phyloP scores from a whole-genome alignment of 768 basidiomycete genomes.

The Tricholoma sp. region DNA sequence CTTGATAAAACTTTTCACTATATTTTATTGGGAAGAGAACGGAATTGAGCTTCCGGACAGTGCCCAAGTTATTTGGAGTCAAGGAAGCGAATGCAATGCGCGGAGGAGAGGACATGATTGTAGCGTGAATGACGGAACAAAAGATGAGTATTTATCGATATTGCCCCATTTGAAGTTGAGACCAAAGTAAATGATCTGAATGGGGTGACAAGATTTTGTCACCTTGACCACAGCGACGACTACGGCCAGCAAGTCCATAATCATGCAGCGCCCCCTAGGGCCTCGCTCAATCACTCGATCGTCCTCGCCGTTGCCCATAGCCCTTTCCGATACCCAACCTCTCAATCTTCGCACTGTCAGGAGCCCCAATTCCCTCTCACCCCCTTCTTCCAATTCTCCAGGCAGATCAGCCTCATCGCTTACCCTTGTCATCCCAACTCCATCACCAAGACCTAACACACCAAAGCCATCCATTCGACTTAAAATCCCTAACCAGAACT shows the following conservation, averaged over 20 bases:
- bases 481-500: conserved; percentile 21
- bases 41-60: conserved; percentile 61
- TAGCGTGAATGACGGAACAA: not conserved
- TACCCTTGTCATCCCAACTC: conserved; percentile 23
- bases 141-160: too few species aligned
- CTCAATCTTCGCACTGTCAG: conserved; percentile 17
- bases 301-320: conserved; percentile 25
- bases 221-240: conserved; percentile 22
- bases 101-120: conserved; percentile 13
- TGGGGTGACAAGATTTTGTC: conserved; percentile 13
- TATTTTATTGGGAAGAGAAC: conserved; percentile 90
- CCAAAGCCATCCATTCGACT: conserved; percentile 27
- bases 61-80: conserved; percentile 80
- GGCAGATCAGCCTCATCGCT: conserved; percentile 25
- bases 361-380: conserved; percentile 16
- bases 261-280: conserved; percentile 40
- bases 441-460: conserved; percentile 19
- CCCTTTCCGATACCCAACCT: conserved; percentile 23
- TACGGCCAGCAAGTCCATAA: conserved; percentile 20
- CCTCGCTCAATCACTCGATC: conserved; percentile 42
- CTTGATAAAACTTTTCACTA: conserved; percentile 82
- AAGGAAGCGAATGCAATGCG: conserved; percentile 70
- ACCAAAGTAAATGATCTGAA: conserved; percentile 23
- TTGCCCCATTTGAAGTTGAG: conserved; percentile 20
- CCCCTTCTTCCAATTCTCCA: conserved; percentile 14